phyloP scores from a whole-genome alignment of 108 stramenopile species.

The Fistulifera solaris region DNA sequence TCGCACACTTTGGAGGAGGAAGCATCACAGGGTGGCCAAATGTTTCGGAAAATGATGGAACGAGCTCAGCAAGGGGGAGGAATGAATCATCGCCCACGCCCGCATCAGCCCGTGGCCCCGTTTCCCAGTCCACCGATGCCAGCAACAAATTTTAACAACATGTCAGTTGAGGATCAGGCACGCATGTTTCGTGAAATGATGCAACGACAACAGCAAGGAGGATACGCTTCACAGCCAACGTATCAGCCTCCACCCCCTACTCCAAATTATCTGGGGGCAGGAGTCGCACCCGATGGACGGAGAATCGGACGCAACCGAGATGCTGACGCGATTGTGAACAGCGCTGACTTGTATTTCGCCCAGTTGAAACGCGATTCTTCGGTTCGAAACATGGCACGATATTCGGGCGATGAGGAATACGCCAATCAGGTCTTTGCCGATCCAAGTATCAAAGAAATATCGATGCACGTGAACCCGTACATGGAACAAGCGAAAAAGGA shows the following conservation, averaged over 20 bases:
- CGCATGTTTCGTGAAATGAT: constrained; percentile 40
- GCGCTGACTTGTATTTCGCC: constrained; percentile 78
- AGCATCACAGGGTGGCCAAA: constrained; percentile 16
- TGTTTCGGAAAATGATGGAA: constrained; percentile 34
- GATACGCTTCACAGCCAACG: not conserved
- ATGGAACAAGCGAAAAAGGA: constrained; percentile 29
- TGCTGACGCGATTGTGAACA: constrained; percentile 66
- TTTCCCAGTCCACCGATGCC: no score
- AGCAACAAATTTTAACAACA: no score
- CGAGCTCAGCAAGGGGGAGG: constrained; percentile 12
- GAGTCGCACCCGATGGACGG: constrained; percentile 19
- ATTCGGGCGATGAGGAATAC: constrained; percentile 40
- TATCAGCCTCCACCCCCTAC: constrained; percentile 6
- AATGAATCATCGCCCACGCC: no score
- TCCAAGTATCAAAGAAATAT: constrained; percentile 34
- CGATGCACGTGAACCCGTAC: constrained; percentile 54
- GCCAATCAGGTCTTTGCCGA: constrained; percentile 61
- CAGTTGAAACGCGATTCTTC: constrained; percentile 77
- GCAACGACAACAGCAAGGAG: constrained; percentile 15
- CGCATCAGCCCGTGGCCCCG: no score
- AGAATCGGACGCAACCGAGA: constrained; percentile 48
- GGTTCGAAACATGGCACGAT: constrained; percentile 52
- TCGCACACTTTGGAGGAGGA: constrained; percentile 4
- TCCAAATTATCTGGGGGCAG: constrained; percentile 1
- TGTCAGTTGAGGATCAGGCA: constrained; percentile 35